Evolutionary conservation across 352 stramenopile genomes (phyloP).

Genomic region (Pythium phragmitis): DNA sequence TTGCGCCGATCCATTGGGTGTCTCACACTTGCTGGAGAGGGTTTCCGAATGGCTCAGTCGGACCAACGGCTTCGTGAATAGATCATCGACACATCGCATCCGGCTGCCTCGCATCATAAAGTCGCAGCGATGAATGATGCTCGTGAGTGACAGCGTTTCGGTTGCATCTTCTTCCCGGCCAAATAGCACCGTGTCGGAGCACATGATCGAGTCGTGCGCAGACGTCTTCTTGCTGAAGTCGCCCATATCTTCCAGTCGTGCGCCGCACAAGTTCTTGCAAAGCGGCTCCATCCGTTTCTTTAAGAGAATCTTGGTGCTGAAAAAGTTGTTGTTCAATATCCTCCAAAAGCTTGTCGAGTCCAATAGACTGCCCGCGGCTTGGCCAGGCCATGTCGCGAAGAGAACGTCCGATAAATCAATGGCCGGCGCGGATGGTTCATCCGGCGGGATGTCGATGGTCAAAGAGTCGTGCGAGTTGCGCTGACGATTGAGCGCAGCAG

Average conservation of each 20-base stretch:
- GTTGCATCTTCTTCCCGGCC: slow-evolving; percentile 37
- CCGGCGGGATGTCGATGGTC: slow-evolving; percentile 26
- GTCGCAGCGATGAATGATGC: slow-evolving; percentile 72
- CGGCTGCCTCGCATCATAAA: slow-evolving; percentile 77
- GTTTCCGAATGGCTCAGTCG: slow-evolving; percentile 35
- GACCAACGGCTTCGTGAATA: slow-evolving; percentile 44
- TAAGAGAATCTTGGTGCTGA: slow-evolving; percentile 50
- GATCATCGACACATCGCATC: slow-evolving; percentile 57
- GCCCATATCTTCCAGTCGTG: slow-evolving; percentile 63
- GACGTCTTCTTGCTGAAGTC: slow-evolving; percentile 43
- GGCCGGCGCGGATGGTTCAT: slow-evolving; percentile 27
- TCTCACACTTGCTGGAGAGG: neutral
- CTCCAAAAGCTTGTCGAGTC: slow-evolving; percentile 82
- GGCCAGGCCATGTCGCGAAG: slow-evolving; percentile 80
- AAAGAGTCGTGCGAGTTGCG: slow-evolving; percentile 22
- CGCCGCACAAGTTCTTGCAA: slow-evolving; percentile 62
- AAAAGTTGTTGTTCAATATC: slow-evolving; percentile 69
- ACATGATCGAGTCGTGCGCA: slow-evolving; percentile 52
- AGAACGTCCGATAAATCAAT: slow-evolving; percentile 66
- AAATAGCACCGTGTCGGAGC: slow-evolving; percentile 63
- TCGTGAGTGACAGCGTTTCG: slow-evolving; percentile 43
- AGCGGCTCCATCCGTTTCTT: slow-evolving; percentile 77
- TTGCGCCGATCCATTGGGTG: neutral
- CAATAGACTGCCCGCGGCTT: slow-evolving; percentile 65
- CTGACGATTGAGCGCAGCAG: slow-evolving; percentile 38